Conservation (phyloP, 2,329 filamentous ascomycete species). For the Venturia oleaginea region DNA sequence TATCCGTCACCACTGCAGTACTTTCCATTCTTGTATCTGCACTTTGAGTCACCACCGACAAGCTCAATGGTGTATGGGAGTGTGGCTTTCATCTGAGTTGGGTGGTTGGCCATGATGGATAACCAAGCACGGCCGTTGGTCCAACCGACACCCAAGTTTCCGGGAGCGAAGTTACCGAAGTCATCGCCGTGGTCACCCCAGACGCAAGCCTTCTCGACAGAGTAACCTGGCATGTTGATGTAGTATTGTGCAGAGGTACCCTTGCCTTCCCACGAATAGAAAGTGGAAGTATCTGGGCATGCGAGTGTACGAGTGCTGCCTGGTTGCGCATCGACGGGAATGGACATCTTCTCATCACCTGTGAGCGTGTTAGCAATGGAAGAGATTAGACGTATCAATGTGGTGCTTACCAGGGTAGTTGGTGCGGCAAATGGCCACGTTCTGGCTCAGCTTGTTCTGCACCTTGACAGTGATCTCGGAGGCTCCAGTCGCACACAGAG, state of each 20-base stretch:
- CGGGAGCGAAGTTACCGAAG: slow-evolving; percentile 82
- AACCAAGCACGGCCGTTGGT: slow-evolving; percentile 63
- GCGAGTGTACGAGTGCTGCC: slow-evolving; percentile 57
- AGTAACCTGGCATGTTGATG: slow-evolving; percentile 72
- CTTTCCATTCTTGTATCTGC: slow-evolving; percentile 55
- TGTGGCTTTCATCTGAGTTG: slow-evolving; percentile 54
- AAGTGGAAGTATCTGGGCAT: slow-evolving; percentile 62
- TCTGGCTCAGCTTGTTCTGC: slow-evolving; percentile 59
- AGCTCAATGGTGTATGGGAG: slow-evolving; percentile 78
- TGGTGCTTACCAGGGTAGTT: slow-evolving; percentile 70
- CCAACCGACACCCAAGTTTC: slow-evolving; percentile 75
- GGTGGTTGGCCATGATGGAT: slow-evolving; percentile 75
- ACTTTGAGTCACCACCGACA: slow-evolving; percentile 54
- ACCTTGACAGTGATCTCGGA: slow-evolving; percentile 57
- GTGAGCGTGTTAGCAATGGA: neutral
- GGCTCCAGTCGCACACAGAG: slow-evolving; percentile 66
- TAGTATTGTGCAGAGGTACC: slow-evolving; percentile 92
- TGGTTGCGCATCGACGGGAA: slow-evolving; percentile 58
- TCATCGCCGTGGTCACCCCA: slow-evolving; percentile 68
- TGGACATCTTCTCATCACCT: slow-evolving; percentile 72
- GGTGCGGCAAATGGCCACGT: slow-evolving; percentile 78
- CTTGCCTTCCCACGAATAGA: slow-evolving; percentile 59
- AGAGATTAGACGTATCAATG: neutral
- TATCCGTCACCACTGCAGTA: slow-evolving; percentile 47
- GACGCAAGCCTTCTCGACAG: slow-evolving; percentile 58